Evolutionary conservation across 305 asterid genomes (phyloP).

Genomic region (Ajuga reptans): DNA sequence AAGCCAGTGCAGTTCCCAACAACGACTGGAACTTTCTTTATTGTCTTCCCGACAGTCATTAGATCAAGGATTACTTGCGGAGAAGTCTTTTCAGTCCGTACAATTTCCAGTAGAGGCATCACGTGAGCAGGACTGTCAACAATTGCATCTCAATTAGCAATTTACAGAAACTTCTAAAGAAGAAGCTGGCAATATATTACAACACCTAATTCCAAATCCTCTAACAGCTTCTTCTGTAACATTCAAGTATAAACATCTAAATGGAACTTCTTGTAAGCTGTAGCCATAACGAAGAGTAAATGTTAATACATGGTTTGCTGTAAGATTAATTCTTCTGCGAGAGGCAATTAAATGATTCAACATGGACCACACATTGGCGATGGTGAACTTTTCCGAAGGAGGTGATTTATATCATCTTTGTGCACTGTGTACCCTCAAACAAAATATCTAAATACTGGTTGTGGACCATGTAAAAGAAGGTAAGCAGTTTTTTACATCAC

Average conservation of each 20-base stretch:
- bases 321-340: not conserved
- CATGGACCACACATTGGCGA: not conserved
- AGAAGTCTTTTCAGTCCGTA: slow-evolving; percentile 79
- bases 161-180: not conserved
- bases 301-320: not conserved
- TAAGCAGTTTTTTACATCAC: not conserved
- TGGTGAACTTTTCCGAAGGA: not conserved
- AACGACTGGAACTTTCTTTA: slow-evolving; percentile 86
- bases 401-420: not conserved
- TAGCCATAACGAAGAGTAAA: not conserved
- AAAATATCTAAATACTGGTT: not conserved
- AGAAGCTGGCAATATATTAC: slow-evolving; percentile 9
- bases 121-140: slow-evolving; percentile 90
- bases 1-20: slow-evolving; percentile 96
- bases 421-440: not conserved
- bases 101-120: slow-evolving; percentile 93
- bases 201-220: slow-evolving; percentile 10
- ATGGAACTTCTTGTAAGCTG: slow-evolving; percentile 4
- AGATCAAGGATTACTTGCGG: slow-evolving; percentile 84
- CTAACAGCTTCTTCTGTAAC: not conserved
- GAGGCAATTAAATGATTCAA: not conserved
- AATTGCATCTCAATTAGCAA: slow-evolving; percentile 25
- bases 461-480: not conserved
- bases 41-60: slow-evolving; percentile 73
- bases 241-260: not conserved